phyloP scores from a whole-genome alignment of 1,139 yeast genomes.

The Chernovozyma sophiae-reginae region DNA sequence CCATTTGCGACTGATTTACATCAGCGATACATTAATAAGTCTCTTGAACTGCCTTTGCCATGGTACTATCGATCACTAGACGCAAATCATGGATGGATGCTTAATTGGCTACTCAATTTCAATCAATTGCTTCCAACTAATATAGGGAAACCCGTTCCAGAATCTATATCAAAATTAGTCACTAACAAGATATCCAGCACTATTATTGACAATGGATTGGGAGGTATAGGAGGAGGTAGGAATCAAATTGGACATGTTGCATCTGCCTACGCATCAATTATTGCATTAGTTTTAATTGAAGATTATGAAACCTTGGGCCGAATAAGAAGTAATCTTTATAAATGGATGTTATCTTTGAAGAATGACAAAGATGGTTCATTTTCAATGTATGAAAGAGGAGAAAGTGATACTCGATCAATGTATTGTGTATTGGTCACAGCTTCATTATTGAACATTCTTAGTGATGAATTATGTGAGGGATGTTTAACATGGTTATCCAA shows the following conservation, averaged over 20 bases:
- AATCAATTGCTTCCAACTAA: conserved; percentile 6
- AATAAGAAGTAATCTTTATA: conserved; percentile 38
- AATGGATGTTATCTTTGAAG: conserved; percentile 68
- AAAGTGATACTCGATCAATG: conserved; percentile 78
- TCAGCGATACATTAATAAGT: conserved; percentile 15
- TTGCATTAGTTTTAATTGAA: conserved; percentile 55
- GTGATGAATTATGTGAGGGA: conserved; percentile 55
- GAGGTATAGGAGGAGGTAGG: conserved; percentile 84
- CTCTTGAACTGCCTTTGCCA: conserved; percentile 47
- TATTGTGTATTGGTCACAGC: conserved; percentile 85
- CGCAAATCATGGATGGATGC: conserved; percentile 88
- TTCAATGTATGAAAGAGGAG: conserved; percentile 73
- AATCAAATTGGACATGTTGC: conserved; percentile 85
- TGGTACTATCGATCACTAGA: conserved; percentile 51
- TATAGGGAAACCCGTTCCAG: conserved; percentile 1
- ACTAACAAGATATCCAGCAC: conserved; percentile 23
- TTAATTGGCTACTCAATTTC: conserved; percentile 79
- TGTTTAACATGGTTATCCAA: conserved; percentile 56
- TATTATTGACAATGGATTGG: conserved; percentile 34
- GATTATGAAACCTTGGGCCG: conserved; percentile 30
- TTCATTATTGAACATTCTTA: conserved; percentile 56
- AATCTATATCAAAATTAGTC: conserved; percentile 11
- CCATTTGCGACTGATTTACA: conserved; percentile 13
- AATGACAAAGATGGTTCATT: conserved; percentile 64
- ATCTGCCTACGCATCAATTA: conserved; percentile 73